Percentiles rank a stretch among this genome's conserved stretches.
These are phyloP conservation scores for maize (Zea mays) DNA, from an alignment of 176 grass and related monocot genomes.

Conservation along the genomic window DNA sequence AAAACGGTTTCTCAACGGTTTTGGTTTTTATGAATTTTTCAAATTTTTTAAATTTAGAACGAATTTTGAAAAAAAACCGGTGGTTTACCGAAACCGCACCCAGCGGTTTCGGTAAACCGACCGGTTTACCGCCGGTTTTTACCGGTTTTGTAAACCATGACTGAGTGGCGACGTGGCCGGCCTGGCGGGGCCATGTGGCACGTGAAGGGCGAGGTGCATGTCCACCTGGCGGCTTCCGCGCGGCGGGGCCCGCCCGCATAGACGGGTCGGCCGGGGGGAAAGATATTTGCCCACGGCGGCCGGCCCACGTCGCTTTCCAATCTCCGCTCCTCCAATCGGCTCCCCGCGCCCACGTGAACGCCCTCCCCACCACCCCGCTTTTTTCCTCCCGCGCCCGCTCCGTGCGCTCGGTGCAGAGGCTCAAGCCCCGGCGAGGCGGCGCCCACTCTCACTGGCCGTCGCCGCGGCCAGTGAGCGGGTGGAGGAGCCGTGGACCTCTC, in stretches of 20 bases:
- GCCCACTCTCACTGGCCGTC: not conserved
- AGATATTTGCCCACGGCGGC: constrained; percentile 47
- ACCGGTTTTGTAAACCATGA: too few relatives aligned
- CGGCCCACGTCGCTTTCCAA: constrained; percentile 40
- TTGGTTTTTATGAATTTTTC: too few relatives aligned
- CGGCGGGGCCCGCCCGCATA: not conserved
- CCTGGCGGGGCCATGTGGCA: constrained; percentile 39
- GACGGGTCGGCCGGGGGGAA: not conserved
- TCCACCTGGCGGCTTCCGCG: constrained; percentile 41
- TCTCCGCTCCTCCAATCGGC: constrained; percentile 51
- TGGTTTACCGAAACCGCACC: too few relatives aligned
- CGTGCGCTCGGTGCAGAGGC: constrained; percentile 15
- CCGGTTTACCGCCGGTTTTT: too few relatives aligned
- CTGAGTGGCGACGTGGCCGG: not conserved
- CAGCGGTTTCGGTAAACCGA: too few relatives aligned
- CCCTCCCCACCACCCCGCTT: constrained; percentile 1
- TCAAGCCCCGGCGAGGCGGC: not conserved
- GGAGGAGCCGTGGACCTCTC: not conserved
- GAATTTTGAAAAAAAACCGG: too few relatives aligned
- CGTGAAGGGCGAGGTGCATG: constrained; percentile 70
- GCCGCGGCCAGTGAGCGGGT: too few relatives aligned
- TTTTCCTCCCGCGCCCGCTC: not conserved
- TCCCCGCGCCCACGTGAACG: constrained; percentile 54
- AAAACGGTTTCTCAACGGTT: too few relatives aligned
- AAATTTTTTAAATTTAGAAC: too few relatives aligned